Evolutionary conservation across 2,329 filamentous ascomycete species (phyloP), one percentile per base, ranked within the genome.

Genomic region (Aspergillus sojae): DNA sequence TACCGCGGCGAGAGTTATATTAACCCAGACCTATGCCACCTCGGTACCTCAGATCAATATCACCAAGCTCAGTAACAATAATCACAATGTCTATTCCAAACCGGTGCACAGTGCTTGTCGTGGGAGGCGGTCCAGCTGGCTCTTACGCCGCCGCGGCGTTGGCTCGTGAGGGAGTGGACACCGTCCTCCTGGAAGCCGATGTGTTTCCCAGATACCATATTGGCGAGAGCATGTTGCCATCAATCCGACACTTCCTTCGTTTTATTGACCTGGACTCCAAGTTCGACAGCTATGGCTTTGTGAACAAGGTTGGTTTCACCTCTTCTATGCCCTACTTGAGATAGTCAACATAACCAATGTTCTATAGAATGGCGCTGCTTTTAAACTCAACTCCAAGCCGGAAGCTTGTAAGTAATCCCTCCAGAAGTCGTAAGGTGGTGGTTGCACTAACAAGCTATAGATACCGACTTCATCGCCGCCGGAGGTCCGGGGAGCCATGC

Each of bases 141-240:
- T 57, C 54, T 6, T 57, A 57, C 14, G 21, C 54, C 21, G 36
- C 54, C 0, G 36, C 54, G 5, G 54, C 41, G n/a, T 26, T 57
- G 5, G 54, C 54, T 3, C 54, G 54, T 2, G 54, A 57, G 34
- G 54, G 54, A 16, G 41, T 57, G 23, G 21, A 30, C 21, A 43
- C 34, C 5, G 54, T 57, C 21, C 23, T 57, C 12, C 54, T 57
- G 10, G 54, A 57, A 41, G 54, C 54, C 14, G 54, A 57, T n/a
- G 28, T 23, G 10, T 43, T 41, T 26, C 54, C 54, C 28, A 26
- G 54, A 28, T 57, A 57, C 26, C 54, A 57, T 43, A 57, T 57
- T 30, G 54, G 54, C 21, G 54, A 57, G 54, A 57, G 54, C 54
- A 41, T 57, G 54, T 28, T 57, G 5, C 54, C 54, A 26, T 57